A percentile compares a stretch with the other conserved stretches of the same genome.
phyloP scores from a whole-genome alignment of 768 basidiomycete genomes.

The Termitomyces sp. region DNA sequence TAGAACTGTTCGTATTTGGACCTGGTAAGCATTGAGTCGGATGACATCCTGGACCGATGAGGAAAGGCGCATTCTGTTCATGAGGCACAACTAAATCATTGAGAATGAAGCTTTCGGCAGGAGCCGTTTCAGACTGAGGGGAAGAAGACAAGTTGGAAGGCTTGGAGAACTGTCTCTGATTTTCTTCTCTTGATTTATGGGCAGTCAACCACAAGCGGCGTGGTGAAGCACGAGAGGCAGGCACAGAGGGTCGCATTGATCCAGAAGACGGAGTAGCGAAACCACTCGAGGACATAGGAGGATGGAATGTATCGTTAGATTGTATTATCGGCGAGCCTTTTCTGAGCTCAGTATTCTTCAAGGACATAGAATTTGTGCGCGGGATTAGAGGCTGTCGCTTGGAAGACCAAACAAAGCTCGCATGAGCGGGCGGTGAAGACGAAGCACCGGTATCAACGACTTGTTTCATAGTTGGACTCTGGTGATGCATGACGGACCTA shows the following conservation, averaged over 20 bases:
- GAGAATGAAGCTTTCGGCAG: not conserved
- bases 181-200: not conserved
- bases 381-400: not conserved
- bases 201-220: not conserved
- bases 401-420: not conserved
- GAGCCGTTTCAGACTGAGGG: not conserved
- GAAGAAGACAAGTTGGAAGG: not conserved
- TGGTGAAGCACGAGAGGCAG: not conserved
- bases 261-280: not conserved
- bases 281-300: not conserved
- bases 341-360: not conserved
- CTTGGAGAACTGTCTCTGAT: not conserved
- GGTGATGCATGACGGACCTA: not conserved
- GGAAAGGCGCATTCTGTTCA: not conserved
- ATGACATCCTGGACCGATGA: not conserved
- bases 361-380: not conserved
- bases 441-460: not conserved
- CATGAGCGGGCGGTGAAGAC: not conserved
- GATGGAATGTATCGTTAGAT: not conserved
- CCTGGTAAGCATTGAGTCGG: not conserved
- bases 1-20: not conserved
- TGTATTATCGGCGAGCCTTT: not conserved
- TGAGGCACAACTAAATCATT: not conserved
- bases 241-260: not conserved
- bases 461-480: not conserved